These are phyloP conservation scores for Citrus sinensis DNA, from an alignment of 345 rosid species.

Conservation along the genomic window DVS_A1.0 CM039166.1:23154001-23154500, in stretches of 20 bases:
- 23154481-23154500: constrained; percentile 93
- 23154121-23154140: neutral
- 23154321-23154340: constrained; percentile 62
- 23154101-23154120: constrained; percentile 5
- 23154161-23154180: neutral
- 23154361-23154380: constrained; percentile 50
- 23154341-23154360: constrained; percentile 38
- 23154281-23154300: constrained; percentile 73
- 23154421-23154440: neutral
- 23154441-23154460: neutral
- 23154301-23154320: constrained; percentile 79
- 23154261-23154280: constrained; percentile 84
- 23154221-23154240: constrained; percentile 90
- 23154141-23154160: neutral
- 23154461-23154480: constrained; percentile 75
- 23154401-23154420: constrained; percentile 7
- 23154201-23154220: constrained; percentile 84
- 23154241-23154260: constrained; percentile 91
- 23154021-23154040: constrained; percentile 97
- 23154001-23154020: constrained; percentile 52
- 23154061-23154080: constrained; percentile 93
- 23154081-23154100: constrained; percentile 93
- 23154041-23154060: constrained; percentile 90
- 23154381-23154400: constrained; percentile 16
- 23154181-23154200: constrained; percentile 52